phyloP scores from a whole-genome alignment of 352 stramenopile genomes.

The Phytophthora idaei region DNA sequence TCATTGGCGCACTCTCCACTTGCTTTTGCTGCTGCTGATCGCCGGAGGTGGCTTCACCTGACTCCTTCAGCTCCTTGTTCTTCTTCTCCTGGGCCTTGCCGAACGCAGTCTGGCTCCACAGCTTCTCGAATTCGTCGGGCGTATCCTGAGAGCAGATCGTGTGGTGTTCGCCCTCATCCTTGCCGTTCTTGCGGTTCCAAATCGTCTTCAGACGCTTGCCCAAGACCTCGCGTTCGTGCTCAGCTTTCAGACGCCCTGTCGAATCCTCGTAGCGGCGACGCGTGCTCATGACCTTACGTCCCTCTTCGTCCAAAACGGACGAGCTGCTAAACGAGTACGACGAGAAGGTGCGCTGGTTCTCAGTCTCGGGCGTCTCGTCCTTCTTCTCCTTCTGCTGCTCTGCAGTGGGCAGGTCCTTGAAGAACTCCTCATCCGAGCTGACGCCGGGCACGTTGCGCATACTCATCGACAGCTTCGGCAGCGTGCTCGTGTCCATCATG shows the following conservation, averaged over 20 bases:
- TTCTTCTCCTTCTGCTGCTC: slow-evolving; percentile 39
- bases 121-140: slow-evolving; percentile 71
- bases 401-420: slow-evolving; percentile 66
- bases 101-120: slow-evolving; percentile 79
- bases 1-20: slow-evolving; percentile 22
- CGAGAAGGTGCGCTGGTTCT: slow-evolving; percentile 60
- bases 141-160: slow-evolving; percentile 61
- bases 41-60: slow-evolving; percentile 27
- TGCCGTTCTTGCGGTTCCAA: slow-evolving; percentile 71
- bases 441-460: slow-evolving; percentile 44
- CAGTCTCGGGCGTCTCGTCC: slow-evolving; percentile 31
- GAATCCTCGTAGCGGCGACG: slow-evolving; percentile 87
- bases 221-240: slow-evolving; percentile 78
- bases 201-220: slow-evolving; percentile 70
- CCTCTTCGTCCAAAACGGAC: slow-evolving; percentile 72
- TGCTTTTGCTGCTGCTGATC: slow-evolving; percentile 26
- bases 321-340: slow-evolving; percentile 83
- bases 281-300: slow-evolving; percentile 63
- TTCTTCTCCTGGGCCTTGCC: slow-evolving; percentile 71
- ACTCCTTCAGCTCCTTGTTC: slow-evolving; percentile 55
- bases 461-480: slow-evolving; percentile 51
- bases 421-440: slow-evolving; percentile 78
- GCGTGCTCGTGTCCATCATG: slow-evolving; percentile 70
- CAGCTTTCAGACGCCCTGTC: slow-evolving; percentile 75
- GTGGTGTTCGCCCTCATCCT: slow-evolving; percentile 72